A percentile compares a stretch with the other conserved stretches of the same genome.
Conservation (phyloP, 2,329 filamentous ascomycete species). For the Didymella keratinophila region DNA sequence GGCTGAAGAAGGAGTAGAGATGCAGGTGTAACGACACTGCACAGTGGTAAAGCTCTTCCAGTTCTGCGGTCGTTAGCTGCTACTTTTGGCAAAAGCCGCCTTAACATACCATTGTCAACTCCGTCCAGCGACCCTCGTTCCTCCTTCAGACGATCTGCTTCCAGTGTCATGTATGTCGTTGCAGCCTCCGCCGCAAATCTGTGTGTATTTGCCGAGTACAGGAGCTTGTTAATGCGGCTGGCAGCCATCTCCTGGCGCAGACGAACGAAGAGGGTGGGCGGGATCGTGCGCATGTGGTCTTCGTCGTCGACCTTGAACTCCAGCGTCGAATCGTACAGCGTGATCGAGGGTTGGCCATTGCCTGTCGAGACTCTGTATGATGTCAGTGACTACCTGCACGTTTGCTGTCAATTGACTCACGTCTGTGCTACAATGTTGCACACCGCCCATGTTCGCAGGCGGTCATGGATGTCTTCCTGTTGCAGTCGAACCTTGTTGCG, state of each 20-base stretch:
- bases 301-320: conserved; percentile 50
- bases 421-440: conserved; percentile 84
- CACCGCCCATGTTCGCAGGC: conserved; percentile 82
- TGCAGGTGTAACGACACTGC: conserved; percentile 79
- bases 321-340: conserved; percentile 77
- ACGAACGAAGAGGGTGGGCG: conserved; percentile 47
- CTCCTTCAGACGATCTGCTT: conserved; percentile 48
- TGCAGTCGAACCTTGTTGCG: conserved; percentile 76
- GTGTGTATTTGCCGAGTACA: conserved; percentile 46
- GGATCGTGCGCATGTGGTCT: conserved; percentile 48
- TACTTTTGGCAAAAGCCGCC: conserved; percentile 20
- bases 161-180: conserved; percentile 46
- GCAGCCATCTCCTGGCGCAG: conserved; percentile 51
- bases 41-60: conserved; percentile 69
- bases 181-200: conserved; percentile 43
- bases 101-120: conserved; percentile 42
- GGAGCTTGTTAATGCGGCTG: conserved; percentile 48
- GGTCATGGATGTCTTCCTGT: conserved; percentile 79
- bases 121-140: conserved; percentile 46
- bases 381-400: conserved; percentile 20
- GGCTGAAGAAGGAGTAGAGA: conserved; percentile 82
- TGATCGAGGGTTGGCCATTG: conserved; percentile 82
- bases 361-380: conserved; percentile 75
- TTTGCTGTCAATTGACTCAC: conserved; percentile 47
- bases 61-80: conserved; percentile 55